Evolutionary conservation across 768 basidiomycete species (phyloP), one percentile per base, ranked within the genome.

Genomic region (Leccinum barrowsii): DNA sequence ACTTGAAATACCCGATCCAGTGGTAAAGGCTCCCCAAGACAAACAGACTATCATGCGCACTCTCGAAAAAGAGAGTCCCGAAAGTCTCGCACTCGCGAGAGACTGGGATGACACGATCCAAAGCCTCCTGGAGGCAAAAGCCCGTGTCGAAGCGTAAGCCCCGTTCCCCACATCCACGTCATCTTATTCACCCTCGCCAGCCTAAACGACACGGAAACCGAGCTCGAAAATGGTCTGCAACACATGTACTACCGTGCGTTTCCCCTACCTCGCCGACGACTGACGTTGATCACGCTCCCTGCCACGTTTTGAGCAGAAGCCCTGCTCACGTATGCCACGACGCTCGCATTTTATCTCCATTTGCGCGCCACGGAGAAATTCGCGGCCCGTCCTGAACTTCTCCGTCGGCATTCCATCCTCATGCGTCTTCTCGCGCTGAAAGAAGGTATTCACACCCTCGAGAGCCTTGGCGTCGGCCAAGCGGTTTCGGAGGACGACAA

Each of bases 321-420:
- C 1, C 78, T 96, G 2, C 76, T 97, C 37, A 92, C 94, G 8
- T 98, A 98, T 68, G 81, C 91, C 19, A 91, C 94, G 1, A 87
- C 86, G 2, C 85, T 98, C 48, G 90, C 94, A 1, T 98, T 94
- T 76, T 98, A 96, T 75, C 77, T 98, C 42, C 85, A 94, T 71
- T 79, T 98, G n/a, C 85, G 90, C 17, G 78, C 89, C 22, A 81
- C 81, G 42, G 78, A 82, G 59, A 83, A 88, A 73, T 85, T 86
- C 68, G 77, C 82, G 7, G 77, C 79, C 55, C 81, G 78, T 35
- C 88, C 83, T 10, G 80, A 83, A 59, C 80, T 82, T 40, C 80
- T 92, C 56, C 84, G 82, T 67, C 73, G 78, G 15, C 88, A 87
- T 68, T 89, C 91, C 4, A 85, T 94, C 64, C 78, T 92, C 58